These are phyloP conservation scores for Pestalotiopsis sp. DNA, from an alignment of 2,329 filamentous ascomycete genomes.

Conservation along the genomic window DNA sequence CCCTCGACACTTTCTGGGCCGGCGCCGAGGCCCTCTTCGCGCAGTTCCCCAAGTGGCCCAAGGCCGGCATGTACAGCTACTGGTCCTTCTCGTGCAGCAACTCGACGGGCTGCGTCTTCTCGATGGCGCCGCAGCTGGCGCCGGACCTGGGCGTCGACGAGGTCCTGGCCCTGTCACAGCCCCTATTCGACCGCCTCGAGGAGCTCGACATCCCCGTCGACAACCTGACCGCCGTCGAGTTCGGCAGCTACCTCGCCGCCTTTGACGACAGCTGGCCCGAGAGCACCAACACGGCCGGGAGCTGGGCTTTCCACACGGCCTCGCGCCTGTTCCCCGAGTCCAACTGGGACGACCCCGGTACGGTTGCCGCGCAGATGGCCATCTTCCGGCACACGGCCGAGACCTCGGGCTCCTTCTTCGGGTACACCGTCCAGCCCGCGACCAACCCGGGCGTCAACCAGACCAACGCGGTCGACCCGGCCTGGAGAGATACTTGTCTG, in stretches of 20 bases:
- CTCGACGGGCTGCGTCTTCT: constrained; percentile 16
- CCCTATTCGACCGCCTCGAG: constrained; percentile 19
- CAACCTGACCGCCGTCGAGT: constrained; percentile 17
- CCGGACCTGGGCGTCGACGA: background rate
- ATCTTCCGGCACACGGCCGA: constrained; percentile 18
- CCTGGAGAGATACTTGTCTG: constrained; percentile 41
- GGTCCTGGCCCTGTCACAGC: constrained; percentile 15
- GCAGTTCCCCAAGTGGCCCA: constrained; percentile 32
- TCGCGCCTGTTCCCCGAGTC: constrained; percentile 23
- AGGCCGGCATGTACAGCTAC: constrained; percentile 23
- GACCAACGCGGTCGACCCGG: constrained; percentile 36
- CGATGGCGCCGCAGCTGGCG: background rate
- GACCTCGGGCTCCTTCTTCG: constrained; percentile 21
- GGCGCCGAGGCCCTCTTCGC: constrained; percentile 27
- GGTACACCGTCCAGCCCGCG: constrained; percentile 22
- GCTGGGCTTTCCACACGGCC: constrained; percentile 40
- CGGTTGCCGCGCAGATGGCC: constrained; percentile 19
- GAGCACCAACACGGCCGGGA: background rate
- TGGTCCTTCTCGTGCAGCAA: constrained; percentile 20
- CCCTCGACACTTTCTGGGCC: background rate
- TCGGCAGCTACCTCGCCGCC: constrained; percentile 17
- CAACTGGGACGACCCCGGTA: constrained; percentile 22
- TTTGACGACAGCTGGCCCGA: constrained; percentile 22
- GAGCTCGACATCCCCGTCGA: constrained; percentile 16
- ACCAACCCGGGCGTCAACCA: constrained; percentile 22